Conservation (phyloP, 2,329 filamentous ascomycete genomes). For the Monilinia laxa region DNA sequence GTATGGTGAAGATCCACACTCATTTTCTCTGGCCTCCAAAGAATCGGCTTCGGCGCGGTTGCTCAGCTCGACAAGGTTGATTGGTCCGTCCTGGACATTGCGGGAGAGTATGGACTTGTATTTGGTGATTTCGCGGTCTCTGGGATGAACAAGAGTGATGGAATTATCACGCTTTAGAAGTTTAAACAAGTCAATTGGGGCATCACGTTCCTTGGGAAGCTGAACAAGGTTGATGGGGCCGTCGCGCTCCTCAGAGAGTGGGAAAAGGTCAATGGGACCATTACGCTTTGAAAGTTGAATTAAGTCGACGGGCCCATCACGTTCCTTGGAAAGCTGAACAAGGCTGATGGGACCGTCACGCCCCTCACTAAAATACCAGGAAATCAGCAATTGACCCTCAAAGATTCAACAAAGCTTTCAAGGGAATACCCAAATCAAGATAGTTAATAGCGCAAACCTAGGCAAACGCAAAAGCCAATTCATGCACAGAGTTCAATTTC, state of each 20-base stretch:
- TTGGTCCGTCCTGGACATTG: not conserved
- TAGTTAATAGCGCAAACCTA: too few relatives aligned
- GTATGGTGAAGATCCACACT: constrained; percentile 14
- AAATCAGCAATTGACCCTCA: not conserved
- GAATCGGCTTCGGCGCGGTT: not conserved
- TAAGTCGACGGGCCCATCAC: not conserved
- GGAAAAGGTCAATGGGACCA: not conserved
- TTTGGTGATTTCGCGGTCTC: not conserved
- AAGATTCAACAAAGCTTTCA: too few relatives aligned
- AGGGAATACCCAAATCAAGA: too few relatives aligned
- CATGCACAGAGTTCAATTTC: too few relatives aligned
- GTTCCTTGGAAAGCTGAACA: not conserved
- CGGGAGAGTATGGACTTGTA: not conserved
- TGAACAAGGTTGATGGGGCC: not conserved
- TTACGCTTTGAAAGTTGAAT: not conserved
- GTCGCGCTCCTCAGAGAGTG: not conserved
- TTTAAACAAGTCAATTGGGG: not conserved
- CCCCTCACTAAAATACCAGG: not conserved
- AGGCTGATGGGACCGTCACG: not conserved
- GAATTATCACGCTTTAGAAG: not conserved
- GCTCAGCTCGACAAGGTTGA: not conserved
- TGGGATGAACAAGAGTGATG: not conserved
- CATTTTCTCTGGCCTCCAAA: not conserved
- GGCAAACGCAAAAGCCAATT: too few relatives aligned
- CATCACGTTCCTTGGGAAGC: not conserved